A percentile compares a stretch with the other conserved stretches of the same genome.
Evolutionary conservation across 1,284 basidiomycete species (phyloP).

Genomic region (Uromyces viciae-fabae): DNA sequence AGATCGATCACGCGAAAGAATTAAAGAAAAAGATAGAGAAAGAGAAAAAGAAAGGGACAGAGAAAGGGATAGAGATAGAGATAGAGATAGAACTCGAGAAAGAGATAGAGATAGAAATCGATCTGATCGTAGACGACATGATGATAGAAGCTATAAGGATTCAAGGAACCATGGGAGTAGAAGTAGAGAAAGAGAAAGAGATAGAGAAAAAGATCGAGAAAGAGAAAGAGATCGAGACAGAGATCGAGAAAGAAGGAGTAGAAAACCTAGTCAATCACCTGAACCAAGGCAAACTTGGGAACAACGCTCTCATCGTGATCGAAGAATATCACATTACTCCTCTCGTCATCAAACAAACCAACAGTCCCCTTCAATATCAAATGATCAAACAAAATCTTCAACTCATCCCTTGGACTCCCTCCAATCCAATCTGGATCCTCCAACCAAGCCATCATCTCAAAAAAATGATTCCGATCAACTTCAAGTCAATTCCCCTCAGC

Average conservation of each 20-base stretch:
- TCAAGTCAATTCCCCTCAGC: background rate
- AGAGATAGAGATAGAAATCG: constrained; percentile 46
- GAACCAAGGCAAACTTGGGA: background rate
- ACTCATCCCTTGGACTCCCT: background rate
- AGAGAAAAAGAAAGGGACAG: background rate
- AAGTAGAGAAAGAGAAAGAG: constrained; percentile 44
- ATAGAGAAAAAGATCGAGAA: background rate
- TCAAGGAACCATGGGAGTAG: constrained; percentile 54
- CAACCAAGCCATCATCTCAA: background rate
- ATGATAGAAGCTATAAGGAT: constrained; percentile 38
- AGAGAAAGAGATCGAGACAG: constrained; percentile 43
- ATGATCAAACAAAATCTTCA: background rate
- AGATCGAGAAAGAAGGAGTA: constrained; percentile 48
- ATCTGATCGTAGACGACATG: constrained; percentile 29
- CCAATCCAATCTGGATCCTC: background rate
- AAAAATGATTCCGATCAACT: too few relatives aligned
- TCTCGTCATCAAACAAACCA: constrained; percentile 1
- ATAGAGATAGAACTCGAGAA: constrained; percentile 40
- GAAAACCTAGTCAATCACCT: constrained; percentile 24
- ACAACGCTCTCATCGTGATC: constrained; percentile 17
- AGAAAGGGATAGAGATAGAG: constrained; percentile 42
- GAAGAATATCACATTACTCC: constrained; percentile 18
- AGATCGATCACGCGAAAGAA: constrained; percentile 14
- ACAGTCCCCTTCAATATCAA: background rate
- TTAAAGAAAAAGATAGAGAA: constrained; percentile 14